Conservation (phyloP, 2,329 filamentous ascomycete species). For the Salinomyces thailandicus region DNA sequence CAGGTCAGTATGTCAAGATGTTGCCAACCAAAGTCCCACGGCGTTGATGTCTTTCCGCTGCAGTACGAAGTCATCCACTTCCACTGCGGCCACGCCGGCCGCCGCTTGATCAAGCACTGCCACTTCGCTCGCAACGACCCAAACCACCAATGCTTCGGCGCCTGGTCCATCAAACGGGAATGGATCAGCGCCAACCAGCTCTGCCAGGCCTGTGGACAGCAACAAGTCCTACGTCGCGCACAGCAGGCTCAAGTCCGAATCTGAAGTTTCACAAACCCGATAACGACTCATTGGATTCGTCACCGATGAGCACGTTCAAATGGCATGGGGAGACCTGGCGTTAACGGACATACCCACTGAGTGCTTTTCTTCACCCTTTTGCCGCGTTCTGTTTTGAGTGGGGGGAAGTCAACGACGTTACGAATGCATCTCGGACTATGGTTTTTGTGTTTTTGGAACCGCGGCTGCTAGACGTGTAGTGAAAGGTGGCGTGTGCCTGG, state of each 20-base stretch:
- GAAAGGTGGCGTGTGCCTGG: not conserved
- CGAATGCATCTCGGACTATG: not conserved
- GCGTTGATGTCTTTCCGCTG: not conserved
- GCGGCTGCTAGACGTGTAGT: too few species aligned
- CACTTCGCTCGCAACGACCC: conserved; percentile 65
- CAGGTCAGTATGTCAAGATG: conserved; percentile 12
- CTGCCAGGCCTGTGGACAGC: conserved; percentile 35
- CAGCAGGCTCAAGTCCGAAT: conserved; percentile 16
- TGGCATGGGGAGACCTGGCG: conserved; percentile 8
- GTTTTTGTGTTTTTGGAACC: not conserved
- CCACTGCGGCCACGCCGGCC: conserved; percentile 49
- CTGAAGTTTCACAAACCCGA: not conserved
- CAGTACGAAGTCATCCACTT: conserved; percentile 62
- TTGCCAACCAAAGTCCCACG: not conserved
- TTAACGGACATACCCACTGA: conserved; percentile 24
- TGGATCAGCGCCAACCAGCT: conserved; percentile 47
- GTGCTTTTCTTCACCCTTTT: conserved; percentile 12
- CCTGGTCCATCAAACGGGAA: conserved; percentile 52
- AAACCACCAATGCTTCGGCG: conserved; percentile 56
- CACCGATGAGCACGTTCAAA: too few species aligned
- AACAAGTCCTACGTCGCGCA: conserved; percentile 16
- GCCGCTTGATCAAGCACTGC: conserved; percentile 57
- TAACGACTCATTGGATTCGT: conserved; percentile 1
- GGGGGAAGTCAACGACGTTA: not conserved
- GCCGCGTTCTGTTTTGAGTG: too few species aligned